A percentile compares a stretch with the other conserved stretches of the same genome.
Conservation (phyloP, 2,329 filamentous ascomycete genomes). For the Plenodomus tracheiphilus region DNA sequence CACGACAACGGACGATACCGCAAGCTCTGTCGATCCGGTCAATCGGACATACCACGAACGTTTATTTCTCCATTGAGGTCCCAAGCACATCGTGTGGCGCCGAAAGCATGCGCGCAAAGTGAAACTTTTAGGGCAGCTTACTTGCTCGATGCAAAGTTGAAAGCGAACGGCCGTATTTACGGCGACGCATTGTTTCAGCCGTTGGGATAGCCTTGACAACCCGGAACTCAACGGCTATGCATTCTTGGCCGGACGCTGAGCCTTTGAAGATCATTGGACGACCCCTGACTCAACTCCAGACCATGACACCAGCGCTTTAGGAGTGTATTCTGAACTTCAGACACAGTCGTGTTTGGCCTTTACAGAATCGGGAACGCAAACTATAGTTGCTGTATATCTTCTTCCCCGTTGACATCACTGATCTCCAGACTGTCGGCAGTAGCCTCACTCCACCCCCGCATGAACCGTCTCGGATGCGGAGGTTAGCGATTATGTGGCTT, state of each 20-base stretch:
- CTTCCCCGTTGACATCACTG: background rate
- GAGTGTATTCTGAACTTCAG: background rate
- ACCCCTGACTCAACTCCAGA: background rate
- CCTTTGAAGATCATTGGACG: background rate
- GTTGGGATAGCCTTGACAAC: background rate
- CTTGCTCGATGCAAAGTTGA: background rate
- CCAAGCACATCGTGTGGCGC: background rate
- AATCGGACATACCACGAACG: background rate
- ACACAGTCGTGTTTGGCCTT: background rate
- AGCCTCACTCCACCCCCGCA: background rate
- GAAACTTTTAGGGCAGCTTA: background rate
- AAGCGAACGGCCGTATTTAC: background rate
- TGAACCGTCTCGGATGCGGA: background rate
- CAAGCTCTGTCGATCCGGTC: background rate
- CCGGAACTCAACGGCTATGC: background rate
- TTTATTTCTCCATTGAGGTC: background rate
- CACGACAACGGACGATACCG: background rate
- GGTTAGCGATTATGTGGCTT: background rate
- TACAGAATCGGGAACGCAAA: background rate
- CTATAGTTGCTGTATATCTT: background rate
- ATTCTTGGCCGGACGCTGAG: background rate
- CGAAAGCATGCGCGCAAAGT: background rate
- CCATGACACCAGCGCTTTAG: background rate
- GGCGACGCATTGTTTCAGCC: background rate
- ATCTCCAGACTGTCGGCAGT: background rate